These are phyloP conservation scores for Haematococcus lacustris DNA, from an alignment of 139 green algal genomes.

Conservation along the genomic window DNA sequence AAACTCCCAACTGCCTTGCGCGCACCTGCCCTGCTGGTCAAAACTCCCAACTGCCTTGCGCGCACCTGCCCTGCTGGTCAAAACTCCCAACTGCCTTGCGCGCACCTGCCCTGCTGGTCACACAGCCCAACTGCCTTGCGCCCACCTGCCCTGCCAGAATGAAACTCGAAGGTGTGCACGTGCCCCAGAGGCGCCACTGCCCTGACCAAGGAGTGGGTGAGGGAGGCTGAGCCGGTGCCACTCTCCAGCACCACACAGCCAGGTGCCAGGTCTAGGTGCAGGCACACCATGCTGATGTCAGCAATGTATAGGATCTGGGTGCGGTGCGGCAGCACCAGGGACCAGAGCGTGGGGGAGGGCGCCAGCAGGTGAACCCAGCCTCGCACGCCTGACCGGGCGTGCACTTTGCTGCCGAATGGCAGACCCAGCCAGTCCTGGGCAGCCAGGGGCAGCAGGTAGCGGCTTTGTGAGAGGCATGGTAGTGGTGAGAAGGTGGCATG, in stretches of 20 bases:
- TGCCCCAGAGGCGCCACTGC: constrained; percentile 76
- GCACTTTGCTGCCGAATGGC: constrained; percentile 64
- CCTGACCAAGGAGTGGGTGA: constrained; percentile 84
- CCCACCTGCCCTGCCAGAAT: constrained; percentile 53
- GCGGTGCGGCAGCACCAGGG: constrained; percentile 65
- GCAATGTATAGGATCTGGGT: constrained; percentile 81
- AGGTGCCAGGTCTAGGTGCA: constrained; percentile 75
- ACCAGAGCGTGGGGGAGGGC: constrained; percentile 89
- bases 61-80: not conserved
- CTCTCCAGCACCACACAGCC: constrained; percentile 76
- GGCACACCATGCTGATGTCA: constrained; percentile 44
- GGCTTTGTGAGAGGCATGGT: too few species aligned
- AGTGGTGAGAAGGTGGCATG: too few species aligned
- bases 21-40: not conserved
- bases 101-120: not conserved
- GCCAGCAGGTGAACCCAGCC: constrained; percentile 75
- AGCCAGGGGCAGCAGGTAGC: too few species aligned
- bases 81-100: not conserved
- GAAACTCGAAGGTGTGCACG: constrained; percentile 96
- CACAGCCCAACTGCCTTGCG: not conserved
- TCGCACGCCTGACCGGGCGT: not conserved
- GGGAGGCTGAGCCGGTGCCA: constrained; percentile 86
- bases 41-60: not conserved
- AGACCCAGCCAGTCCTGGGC: constrained; percentile 71
- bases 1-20: not conserved